Percentiles rank a stretch among this genome's conserved stretches.
Evolutionary conservation across 78 protist species (phyloP).

Genomic region (Dictyostelium intermedium): DNA sequence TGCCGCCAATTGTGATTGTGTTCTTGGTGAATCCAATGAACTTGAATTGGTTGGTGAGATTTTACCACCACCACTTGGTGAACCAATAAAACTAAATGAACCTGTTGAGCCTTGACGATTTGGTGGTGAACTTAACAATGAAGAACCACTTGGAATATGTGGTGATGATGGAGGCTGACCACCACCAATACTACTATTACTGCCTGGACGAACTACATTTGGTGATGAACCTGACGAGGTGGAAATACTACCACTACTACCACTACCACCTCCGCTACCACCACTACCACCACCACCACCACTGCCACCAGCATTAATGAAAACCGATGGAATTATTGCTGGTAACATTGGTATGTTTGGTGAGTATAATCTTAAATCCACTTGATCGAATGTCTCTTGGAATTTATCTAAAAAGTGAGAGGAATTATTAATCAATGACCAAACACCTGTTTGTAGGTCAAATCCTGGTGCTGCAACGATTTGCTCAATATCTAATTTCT

Average conservation of each 20-base stretch:
- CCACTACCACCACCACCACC: neutral
- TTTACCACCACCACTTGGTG: neutral
- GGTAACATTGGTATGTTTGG: neutral
- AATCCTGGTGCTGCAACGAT: neutral
- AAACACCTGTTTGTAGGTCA: neutral
- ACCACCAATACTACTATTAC: neutral
- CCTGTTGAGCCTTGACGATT: conserved; percentile 47
- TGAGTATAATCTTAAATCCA: neutral
- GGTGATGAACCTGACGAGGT: conserved; percentile 13
- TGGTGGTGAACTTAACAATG: conserved; percentile 29
- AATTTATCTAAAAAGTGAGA: conserved; percentile 1
- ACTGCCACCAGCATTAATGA: neutral
- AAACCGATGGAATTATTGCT: neutral
- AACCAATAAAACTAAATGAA: neutral
- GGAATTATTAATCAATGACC: neutral
- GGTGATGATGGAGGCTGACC: conserved; percentile 34
- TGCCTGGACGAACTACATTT: neutral
- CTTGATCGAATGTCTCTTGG: conserved; percentile 56
- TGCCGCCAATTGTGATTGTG: conserved; percentile 1
- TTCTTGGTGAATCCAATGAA: conserved; percentile 58
- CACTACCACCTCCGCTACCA: neutral
- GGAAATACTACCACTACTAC: neutral
- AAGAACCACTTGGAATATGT: neutral
- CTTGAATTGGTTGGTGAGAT: neutral
- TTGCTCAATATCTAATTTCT: conserved; percentile 12